Percentiles rank a stretch among this genome's conserved stretches.
Evolutionary conservation across 345 rosid species (phyloP).

Genomic region (Salix brachista): DNA sequence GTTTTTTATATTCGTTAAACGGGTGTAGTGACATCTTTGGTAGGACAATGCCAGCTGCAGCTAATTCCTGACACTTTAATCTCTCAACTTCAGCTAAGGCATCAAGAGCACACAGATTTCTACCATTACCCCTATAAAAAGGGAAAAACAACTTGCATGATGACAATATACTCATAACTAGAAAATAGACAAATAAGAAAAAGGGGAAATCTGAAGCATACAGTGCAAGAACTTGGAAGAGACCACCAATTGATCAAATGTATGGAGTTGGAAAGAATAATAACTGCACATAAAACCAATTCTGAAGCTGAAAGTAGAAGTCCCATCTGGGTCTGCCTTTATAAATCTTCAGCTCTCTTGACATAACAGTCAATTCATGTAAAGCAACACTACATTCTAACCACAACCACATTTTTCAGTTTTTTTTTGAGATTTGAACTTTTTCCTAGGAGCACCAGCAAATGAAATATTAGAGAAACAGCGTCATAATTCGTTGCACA

Average conservation of each 20-base stretch:
- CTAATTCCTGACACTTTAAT: not conserved
- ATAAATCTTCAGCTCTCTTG: not conserved
- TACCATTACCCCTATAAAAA: not conserved
- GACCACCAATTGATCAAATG: not conserved
- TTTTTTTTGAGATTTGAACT: not conserved
- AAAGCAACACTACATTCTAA: not conserved
- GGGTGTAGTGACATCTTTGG: not conserved
- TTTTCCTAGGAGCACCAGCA: not conserved
- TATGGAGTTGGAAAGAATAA: not conserved
- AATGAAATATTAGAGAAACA: not conserved
- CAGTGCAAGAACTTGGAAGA: not conserved
- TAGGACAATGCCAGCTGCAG: not conserved
- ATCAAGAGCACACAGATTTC: not conserved
- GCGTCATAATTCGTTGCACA: not conserved
- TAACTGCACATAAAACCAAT: not conserved
- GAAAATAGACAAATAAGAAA: not conserved
- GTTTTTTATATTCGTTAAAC: not conserved
- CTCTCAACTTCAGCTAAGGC: not conserved
- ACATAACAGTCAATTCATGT: not conserved
- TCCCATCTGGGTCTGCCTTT: not conserved
- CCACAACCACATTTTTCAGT: not conserved
- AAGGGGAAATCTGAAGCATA: not conserved
- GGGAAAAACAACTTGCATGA: not conserved
- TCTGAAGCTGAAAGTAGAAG: not conserved
- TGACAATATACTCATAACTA: not conserved